phyloP scores from a whole-genome alignment of 352 stramenopile species.

The Globisporangium spinosum region DNA sequence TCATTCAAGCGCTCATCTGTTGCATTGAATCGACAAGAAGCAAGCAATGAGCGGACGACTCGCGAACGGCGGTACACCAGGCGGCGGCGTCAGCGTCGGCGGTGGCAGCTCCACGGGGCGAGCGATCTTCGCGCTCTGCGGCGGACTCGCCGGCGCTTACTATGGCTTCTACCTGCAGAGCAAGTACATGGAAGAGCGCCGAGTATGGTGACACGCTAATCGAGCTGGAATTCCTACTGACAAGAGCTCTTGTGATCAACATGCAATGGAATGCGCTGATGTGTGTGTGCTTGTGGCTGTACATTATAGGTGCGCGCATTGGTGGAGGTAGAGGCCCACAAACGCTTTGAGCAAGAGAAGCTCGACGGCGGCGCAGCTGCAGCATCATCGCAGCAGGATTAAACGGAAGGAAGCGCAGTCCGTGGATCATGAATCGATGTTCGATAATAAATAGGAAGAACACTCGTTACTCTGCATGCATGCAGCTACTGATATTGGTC shows the following conservation, averaged over 20 bases:
- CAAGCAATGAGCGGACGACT: slow-evolving; percentile 16
- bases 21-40: neutral
- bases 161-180: slow-evolving; percentile 81
- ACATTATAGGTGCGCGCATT: slow-evolving; percentile 40
- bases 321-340: slow-evolving; percentile 62
- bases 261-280: neutral
- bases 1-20: neutral
- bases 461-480: neutral
- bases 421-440: neutral
- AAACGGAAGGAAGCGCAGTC: neutral
- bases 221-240: neutral
- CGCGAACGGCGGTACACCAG: neutral
- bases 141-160: slow-evolving; percentile 68
- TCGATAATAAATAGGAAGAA: slow-evolving; percentile 4
- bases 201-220: slow-evolving; percentile 25
- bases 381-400: slow-evolving; percentile 12
- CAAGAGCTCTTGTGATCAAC: neutral
- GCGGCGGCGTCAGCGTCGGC: slow-evolving; percentile 59
- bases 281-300: neutral
- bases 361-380: neutral
- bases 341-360: slow-evolving; percentile 53
- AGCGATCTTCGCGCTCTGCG: slow-evolving; percentile 62
- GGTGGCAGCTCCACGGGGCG: slow-evolving; percentile 65
- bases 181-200: slow-evolving; percentile 80
- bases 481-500: neutral